Percentiles rank a stretch among this genome's conserved stretches.
These are phyloP conservation scores for Microbotryum scabiosae DNA, from an alignment of 1,284 basidiomycete species.

Conservation along the genomic window DNA sequence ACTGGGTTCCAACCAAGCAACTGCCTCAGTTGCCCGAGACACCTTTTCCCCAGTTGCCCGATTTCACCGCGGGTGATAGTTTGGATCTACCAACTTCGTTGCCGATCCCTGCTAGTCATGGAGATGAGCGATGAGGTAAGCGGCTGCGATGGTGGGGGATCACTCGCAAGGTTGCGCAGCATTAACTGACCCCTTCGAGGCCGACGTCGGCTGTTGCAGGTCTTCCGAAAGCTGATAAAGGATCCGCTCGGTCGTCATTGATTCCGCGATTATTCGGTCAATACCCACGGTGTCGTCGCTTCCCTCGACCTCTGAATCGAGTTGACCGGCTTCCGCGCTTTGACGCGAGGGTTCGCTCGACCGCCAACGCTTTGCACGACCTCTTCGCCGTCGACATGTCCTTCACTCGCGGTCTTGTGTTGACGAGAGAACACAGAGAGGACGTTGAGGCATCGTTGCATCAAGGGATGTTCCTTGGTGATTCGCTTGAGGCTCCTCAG, in stretches of 20 bases:
- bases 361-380: not conserved
- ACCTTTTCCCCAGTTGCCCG: not conserved
- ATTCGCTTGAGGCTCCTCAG: not conserved
- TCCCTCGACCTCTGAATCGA: slow-evolving; percentile 1
- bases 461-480: not conserved
- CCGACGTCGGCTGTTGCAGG: not conserved
- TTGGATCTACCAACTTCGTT: not conserved
- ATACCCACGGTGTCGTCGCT: not conserved
- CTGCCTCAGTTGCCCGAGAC: no score
- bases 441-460: not conserved
- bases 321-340: not conserved
- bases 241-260: slow-evolving; percentile 28
- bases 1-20: no score
- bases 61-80: not conserved
- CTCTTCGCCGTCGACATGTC: not conserved
- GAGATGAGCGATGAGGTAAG: not conserved
- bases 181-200: no score
- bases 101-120: not conserved
- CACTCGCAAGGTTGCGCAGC: no score
- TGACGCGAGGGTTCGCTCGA: not conserved
- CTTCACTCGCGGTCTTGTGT: not conserved
- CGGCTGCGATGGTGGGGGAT: no score
- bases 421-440: not conserved
- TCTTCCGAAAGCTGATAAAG: slow-evolving; percentile 26
- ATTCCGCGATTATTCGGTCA: slow-evolving; percentile 22